Base-by-base conservation (phyloP, 345 rosid genomes). In the Camelina neglecta region DNA sequence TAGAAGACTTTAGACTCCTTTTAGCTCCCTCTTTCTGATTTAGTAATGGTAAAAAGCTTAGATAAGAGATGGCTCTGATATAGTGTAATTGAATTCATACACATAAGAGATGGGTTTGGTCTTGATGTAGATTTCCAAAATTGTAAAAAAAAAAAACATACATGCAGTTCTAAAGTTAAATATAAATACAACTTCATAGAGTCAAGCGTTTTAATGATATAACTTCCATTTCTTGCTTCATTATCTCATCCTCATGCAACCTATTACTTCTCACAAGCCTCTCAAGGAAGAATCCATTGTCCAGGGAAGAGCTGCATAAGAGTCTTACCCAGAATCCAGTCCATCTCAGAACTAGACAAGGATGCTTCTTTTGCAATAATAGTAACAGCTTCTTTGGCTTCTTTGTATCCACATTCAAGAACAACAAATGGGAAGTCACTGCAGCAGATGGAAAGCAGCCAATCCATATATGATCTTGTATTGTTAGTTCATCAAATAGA, bases 401-500 rank as follows among this genome's bases (percentile, higher is more conserved):
- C 89, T 72, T 79, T 78, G 55, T 94, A 90, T 49, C 98, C 97
- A 31, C 96, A 90, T 83, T 92, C 96, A 6, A 90, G 88, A 44
- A 90, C 93, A 9, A 90, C 90, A 65, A 59, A 92, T 11, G 98
- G 98, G 81, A 94, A 92, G 76, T 94, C 97, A 44, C 97, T 94
- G 90, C 75, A 81, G 51, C 55, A 70, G 20, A 7, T 0, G 1
- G 50, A 62, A 76, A 70, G 15, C 65, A 76, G 48, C 35, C 38
- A 59, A 23, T 44, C 71, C 61, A 54, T 35, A 65, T 41, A 56
- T 47, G 24, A 21, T 49, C 23, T 47, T 9, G 33, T 55, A 50
- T 38, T 54, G 26, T 74, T 74, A 39, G 55, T 41, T 66, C 69
- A 77, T 39, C 29, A 26, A 26, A 4, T 35, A 44, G 2, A 55